Evolutionary conservation across 2,329 filamentous ascomycete genomes (phyloP), one percentile per base, ranked within the genome.

Genomic region (Dryadomyces quercivorus): DNA sequence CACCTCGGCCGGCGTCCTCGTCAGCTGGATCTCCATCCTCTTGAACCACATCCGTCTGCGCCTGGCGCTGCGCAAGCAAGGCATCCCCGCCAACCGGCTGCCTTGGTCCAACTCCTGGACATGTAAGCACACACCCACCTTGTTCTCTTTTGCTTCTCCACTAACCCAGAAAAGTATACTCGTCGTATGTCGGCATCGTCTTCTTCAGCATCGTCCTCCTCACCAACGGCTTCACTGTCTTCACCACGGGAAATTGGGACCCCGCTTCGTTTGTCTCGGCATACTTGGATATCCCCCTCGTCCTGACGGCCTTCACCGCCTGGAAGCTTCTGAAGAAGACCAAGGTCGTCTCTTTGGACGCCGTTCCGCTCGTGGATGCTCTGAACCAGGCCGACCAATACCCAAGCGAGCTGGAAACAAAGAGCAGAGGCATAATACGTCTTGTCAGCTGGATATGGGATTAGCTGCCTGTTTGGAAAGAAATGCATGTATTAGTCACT

Each of bases 141-240:
- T 18, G 4, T 46, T 2, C 16, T n/a, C 1, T 22, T 22, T 4
- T 26, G 16, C 1, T 57, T 31, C 5, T 52, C 12, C 59, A 0
- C 52, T 71, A 1, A 65, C 51, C 15, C 51, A 31, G 20, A 18
- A 69, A 68, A 69, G 78, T 74, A 0, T 72, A 65, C 45, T 65
- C 65, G 1, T 66, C 70, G 0, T 73, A 67, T 42, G 59, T 65
- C 46, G 66, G 56, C 3, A 40, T 61, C 8, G 50, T 56, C 51
- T 53, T 61, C 50, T 57, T 53, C 22, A 57, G 77, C 2, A 65
- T 86, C 51, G 82, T 88, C 57, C 74, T 82, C 52, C 57, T 87
- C 21, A 86, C 84, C 0, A 82, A 82, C 63, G 85, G 84, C 3
- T 88, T 87, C 67, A 81, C 80, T 10, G 75, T 77, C 6, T 87